Conservation (phyloP, 1,284 basidiomycete genomes). For the Rhodotorula sp. region DNA sequence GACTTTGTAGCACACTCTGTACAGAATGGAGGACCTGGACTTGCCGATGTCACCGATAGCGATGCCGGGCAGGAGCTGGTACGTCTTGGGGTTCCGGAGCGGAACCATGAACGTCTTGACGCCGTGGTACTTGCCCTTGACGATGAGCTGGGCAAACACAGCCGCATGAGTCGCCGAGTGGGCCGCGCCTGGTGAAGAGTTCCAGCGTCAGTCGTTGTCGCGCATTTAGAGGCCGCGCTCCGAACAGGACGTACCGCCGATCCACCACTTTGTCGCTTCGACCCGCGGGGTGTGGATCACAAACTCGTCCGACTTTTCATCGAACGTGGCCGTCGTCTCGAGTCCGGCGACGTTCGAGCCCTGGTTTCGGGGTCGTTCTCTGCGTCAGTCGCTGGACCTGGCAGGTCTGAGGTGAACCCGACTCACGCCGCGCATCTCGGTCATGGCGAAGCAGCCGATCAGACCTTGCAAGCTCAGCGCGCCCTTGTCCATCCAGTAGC, state of each 20-base stretch:
- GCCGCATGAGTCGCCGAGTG: conserved; percentile 59
- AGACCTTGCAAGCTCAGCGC: conserved; percentile 57
- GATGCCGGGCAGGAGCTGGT: conserved; percentile 54
- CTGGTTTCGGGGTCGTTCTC: conserved; percentile 24
- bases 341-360: conserved; percentile 58
- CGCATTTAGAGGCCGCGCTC: too few species aligned
- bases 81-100: conserved; percentile 56
- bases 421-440: conserved; percentile 49
- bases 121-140: conserved; percentile 57
- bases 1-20: not conserved
- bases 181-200: conserved; percentile 52
- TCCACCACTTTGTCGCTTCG: conserved; percentile 59
- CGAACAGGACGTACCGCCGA: conserved; percentile 48
- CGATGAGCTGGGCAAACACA: conserved; percentile 58
- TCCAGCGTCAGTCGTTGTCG: not conserved
- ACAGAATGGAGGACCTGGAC: not conserved
- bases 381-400: conserved; percentile 26
- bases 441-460: conserved; percentile 61
- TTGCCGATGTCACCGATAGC: conserved; percentile 60
- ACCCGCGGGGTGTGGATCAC: conserved; percentile 58
- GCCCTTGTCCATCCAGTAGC: conserved; percentile 59
- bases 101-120: conserved; percentile 60
- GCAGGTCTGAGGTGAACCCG: conserved; percentile 53
- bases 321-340: conserved; percentile 60
- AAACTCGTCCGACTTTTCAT: conserved; percentile 57